These are phyloP conservation scores for Clonostachys solani DNA, from an alignment of 2,329 filamentous ascomycete genomes.

Conservation along the genomic window DNA sequence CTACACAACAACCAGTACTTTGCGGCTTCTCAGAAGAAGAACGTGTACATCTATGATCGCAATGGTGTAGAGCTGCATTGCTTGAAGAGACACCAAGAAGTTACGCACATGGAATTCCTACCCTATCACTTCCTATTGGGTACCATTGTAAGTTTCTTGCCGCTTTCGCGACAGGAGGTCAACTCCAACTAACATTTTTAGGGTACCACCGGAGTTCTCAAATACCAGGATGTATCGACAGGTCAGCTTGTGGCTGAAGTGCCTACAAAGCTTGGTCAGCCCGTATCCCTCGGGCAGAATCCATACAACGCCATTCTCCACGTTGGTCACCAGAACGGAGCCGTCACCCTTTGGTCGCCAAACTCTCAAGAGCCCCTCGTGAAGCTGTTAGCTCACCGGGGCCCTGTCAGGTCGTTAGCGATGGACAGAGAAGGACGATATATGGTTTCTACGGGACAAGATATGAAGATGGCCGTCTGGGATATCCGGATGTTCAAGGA, in stretches of 20 bases:
- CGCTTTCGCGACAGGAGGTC: not conserved
- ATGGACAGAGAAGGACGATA: conserved; percentile 89
- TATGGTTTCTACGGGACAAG: conserved; percentile 91
- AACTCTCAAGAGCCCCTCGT: conserved; percentile 84
- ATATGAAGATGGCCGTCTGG: conserved; percentile 91
- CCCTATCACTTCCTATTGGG: conserved; percentile 94
- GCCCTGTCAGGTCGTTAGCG: conserved; percentile 80
- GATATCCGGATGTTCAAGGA: conserved; percentile 93
- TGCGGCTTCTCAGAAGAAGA: conserved; percentile 92
- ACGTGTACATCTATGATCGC: conserved; percentile 93
- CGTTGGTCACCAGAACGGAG: conserved; percentile 90
- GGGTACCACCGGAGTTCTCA: conserved; percentile 79
- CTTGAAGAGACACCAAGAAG: conserved; percentile 84
- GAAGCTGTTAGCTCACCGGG: conserved; percentile 84
- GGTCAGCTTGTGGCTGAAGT: conserved; percentile 85
- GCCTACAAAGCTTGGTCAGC: conserved; percentile 77
- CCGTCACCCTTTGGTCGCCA: conserved; percentile 92
- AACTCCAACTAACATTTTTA: conserved; percentile 19
- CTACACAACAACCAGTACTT: conserved; percentile 94
- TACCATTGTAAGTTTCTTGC: conserved; percentile 60
- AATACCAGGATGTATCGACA: conserved; percentile 94
- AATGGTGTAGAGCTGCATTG: conserved; percentile 91
- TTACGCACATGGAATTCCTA: conserved; percentile 90
- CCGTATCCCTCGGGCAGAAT: conserved; percentile 82
- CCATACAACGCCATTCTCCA: conserved; percentile 89